These are phyloP conservation scores for Didymella arachidicola DNA, from an alignment of 2,329 filamentous ascomycete genomes.

Conservation along the genomic window DNA sequence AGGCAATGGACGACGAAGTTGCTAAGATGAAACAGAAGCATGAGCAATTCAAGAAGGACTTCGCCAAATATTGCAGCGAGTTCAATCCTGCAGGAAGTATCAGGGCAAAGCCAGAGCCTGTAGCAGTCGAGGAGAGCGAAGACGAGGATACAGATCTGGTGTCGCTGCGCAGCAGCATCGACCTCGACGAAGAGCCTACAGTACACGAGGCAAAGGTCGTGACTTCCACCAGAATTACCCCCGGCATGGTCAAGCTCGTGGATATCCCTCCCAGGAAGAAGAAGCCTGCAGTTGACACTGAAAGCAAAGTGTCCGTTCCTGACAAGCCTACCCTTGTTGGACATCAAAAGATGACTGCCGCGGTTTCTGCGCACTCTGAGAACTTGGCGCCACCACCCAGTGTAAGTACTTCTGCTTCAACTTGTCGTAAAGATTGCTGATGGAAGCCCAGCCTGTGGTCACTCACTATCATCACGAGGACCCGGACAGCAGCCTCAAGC, in stretches of 20 bases:
- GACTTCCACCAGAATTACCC: conserved; percentile 21
- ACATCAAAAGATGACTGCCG: not conserved
- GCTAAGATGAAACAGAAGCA: conserved; percentile 22
- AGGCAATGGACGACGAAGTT: conserved; percentile 21
- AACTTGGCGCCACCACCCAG: conserved; percentile 5
- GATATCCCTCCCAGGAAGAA: conserved; percentile 29
- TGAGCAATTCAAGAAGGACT: conserved; percentile 18
- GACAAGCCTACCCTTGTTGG: not conserved
- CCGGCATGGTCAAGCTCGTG: conserved; percentile 33
- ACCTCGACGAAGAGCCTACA: conserved; percentile 32
- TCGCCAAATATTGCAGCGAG: conserved; percentile 1
- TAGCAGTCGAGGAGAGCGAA: not conserved
- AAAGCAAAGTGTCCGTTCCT: not conserved
- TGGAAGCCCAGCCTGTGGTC: conserved; percentile 1
- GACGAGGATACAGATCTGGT: conserved; percentile 21
- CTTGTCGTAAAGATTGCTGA: not conserved
- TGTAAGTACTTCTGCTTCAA: not conserved
- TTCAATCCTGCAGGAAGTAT: not conserved
- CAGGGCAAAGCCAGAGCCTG: not conserved
- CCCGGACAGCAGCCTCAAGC: conserved; percentile 5
- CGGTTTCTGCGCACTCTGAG: not conserved
- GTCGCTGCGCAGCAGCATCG: conserved; percentile 29
- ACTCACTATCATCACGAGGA: conserved; percentile 6
- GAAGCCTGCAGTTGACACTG: not conserved
- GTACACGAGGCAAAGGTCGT: conserved; percentile 25